These are phyloP conservation scores for Mrakia frigida DNA, from an alignment of 768 basidiomycete genomes.

Conservation along the genomic window DNA sequence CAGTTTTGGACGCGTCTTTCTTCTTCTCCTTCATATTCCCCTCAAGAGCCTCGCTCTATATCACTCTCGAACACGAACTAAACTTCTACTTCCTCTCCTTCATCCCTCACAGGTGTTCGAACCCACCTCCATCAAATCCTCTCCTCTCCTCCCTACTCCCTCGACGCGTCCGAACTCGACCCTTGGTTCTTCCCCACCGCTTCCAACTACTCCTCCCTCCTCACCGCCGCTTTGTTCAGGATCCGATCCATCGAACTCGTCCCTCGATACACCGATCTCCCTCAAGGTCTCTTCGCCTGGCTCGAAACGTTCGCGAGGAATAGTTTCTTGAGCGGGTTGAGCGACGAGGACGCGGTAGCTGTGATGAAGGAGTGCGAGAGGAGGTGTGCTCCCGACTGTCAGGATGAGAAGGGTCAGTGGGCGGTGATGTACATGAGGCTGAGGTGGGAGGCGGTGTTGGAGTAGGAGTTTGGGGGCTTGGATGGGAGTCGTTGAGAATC, in stretches of 20 bases:
- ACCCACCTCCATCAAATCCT: slow-evolving; percentile 56
- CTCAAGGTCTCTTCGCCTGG: slow-evolving; percentile 53
- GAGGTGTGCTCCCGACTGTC: slow-evolving; percentile 51
- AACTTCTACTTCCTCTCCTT: background rate
- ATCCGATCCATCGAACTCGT: slow-evolving; percentile 36
- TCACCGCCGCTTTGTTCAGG: slow-evolving; percentile 33
- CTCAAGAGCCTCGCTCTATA: background rate
- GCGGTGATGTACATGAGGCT: slow-evolving; percentile 63
- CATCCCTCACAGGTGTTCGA: slow-evolving; percentile 53
- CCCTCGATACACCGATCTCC: slow-evolving; percentile 44
- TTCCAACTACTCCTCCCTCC: slow-evolving; percentile 53
- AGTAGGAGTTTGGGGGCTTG: background rate
- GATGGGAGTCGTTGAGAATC: no score
- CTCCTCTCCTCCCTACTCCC: slow-evolving; percentile 32
- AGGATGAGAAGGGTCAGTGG: slow-evolving; percentile 60
- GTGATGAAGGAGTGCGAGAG: slow-evolving; percentile 60
- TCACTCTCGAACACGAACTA: no score
- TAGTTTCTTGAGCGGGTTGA: slow-evolving; percentile 56
- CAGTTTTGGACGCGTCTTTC: slow-evolving; percentile 29
- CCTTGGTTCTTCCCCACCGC: slow-evolving; percentile 82
- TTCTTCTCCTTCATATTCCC: background rate
- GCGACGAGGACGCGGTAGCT: slow-evolving; percentile 54
- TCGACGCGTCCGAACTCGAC: slow-evolving; percentile 59
- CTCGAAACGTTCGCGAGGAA: slow-evolving; percentile 60
- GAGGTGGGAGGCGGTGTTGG: slow-evolving; percentile 20